phyloP scores from a whole-genome alignment of 441 rosid species.

The Euphorbia schlechtendalii region DNA sequence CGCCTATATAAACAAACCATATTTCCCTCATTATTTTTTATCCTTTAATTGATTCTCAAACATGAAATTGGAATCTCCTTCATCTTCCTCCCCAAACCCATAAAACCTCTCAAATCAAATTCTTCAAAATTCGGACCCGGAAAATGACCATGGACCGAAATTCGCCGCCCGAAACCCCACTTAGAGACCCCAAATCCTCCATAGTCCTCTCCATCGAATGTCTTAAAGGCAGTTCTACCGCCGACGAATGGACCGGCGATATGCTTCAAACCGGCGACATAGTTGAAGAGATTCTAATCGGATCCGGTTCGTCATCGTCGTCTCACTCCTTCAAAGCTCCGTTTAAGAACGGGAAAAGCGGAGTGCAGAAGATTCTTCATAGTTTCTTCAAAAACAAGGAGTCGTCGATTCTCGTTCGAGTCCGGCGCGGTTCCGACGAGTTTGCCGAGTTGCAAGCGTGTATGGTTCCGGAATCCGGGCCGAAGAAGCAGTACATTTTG shows the following conservation, averaged over 20 bases:
- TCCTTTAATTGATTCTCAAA: background rate
- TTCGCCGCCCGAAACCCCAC: slow-evolving; percentile 31
- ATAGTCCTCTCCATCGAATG: slow-evolving; percentile 76
- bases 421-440: slow-evolving; percentile 60
- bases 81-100: background rate
- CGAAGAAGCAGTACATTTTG: slow-evolving; percentile 59
- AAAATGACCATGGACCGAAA: slow-evolving; percentile 46
- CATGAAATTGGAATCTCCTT: background rate
- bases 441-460: slow-evolving; percentile 79
- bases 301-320: slow-evolving; percentile 42
- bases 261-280: slow-evolving; percentile 93
- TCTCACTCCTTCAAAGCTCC: slow-evolving; percentile 42
- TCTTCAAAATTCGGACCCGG: background rate
- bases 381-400: slow-evolving; percentile 58
- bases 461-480: slow-evolving; percentile 74
- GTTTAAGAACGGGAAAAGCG: slow-evolving; percentile 72
- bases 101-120: background rate
- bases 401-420: slow-evolving; percentile 62
- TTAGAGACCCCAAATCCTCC: slow-evolving; percentile 28
- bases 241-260: slow-evolving; percentile 91
- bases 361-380: slow-evolving; percentile 71
- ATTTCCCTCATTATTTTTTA: background rate
- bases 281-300: slow-evolving; percentile 73
- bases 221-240: slow-evolving; percentile 72
- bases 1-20: too few species aligned